Evolutionary conservation across 768 basidiomycete species (phyloP).

Genomic region (Strobilomyces confusus): DNA sequence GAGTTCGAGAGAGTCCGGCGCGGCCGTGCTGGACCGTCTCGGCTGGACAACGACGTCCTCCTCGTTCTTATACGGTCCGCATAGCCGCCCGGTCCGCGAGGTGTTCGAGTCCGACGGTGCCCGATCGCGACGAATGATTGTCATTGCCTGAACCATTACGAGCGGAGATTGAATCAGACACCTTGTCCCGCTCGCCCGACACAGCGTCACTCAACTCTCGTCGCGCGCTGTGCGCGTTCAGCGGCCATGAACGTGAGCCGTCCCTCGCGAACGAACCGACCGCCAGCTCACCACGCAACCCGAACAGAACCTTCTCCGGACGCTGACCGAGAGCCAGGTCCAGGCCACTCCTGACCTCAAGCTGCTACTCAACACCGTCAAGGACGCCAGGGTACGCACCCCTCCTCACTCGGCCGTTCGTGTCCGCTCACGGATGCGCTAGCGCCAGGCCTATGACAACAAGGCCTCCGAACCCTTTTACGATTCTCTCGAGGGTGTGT

Average conservation of each 20-base stretch:
- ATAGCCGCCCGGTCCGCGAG: constrained; percentile 5
- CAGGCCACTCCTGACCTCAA: constrained; percentile 70
- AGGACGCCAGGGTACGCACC: constrained; percentile 77
- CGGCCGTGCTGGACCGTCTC: no score
- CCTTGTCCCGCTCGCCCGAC: constrained; percentile 31
- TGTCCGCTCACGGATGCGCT: constrained; percentile 22
- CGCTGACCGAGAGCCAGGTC: constrained; percentile 74
- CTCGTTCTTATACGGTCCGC: constrained; percentile 11
- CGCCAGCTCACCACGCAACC: constrained; percentile 2
- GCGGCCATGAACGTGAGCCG: constrained; percentile 24
- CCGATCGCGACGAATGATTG: no score
- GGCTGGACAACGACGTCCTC: no score
- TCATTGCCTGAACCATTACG: no score
- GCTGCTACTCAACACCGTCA: constrained; percentile 77
- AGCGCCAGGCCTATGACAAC: constrained; percentile 51
- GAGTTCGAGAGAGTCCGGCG: constrained; percentile 87
- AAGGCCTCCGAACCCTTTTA: constrained; percentile 88
- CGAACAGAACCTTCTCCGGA: constrained; percentile 80
- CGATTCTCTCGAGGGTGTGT: constrained; percentile 86
- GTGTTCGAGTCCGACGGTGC: no score
- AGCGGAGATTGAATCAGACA: constrained; percentile 29
- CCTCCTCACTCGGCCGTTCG: constrained; percentile 12
- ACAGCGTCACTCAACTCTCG: constrained; percentile 26
- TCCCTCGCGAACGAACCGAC: neutral
- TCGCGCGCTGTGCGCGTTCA: constrained; percentile 30